phyloP scores from a whole-genome alignment of 768 basidiomycete species.

The Mycena venus region DNA sequence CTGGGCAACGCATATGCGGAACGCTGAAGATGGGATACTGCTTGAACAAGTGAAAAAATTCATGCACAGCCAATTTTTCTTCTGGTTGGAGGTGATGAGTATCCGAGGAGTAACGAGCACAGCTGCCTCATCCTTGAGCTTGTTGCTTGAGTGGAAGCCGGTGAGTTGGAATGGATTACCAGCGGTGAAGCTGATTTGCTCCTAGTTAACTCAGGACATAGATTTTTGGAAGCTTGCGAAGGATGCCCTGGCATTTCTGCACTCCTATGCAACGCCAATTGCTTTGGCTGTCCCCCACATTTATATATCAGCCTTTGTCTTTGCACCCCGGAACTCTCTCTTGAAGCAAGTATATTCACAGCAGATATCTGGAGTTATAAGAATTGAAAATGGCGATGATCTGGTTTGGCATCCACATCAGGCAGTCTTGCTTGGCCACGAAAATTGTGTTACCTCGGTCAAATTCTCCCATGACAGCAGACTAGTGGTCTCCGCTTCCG shows the following conservation, averaged over 20 bases:
- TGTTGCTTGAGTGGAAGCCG: background rate
- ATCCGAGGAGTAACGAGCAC: background rate
- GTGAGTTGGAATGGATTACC: background rate
- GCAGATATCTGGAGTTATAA: background rate
- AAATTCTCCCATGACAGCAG: background rate
- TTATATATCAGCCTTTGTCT: background rate
- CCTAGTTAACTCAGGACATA: background rate
- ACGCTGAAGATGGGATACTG: background rate
- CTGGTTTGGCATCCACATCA: background rate
- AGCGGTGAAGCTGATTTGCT: background rate
- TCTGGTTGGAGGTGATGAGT: constrained; percentile 1
- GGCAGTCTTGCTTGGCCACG: background rate
- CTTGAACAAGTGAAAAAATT: background rate
- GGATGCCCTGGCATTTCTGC: background rate
- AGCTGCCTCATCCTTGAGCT: background rate
- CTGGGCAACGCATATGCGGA: background rate
- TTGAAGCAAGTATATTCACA: background rate
- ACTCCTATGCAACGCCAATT: background rate
- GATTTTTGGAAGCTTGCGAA: background rate
- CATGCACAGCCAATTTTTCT: background rate
- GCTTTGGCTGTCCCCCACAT: background rate
- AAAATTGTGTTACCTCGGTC: background rate
- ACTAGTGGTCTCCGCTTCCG: background rate
- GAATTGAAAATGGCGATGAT: background rate
- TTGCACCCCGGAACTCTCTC: background rate